phyloP scores from a whole-genome alignment of 2,329 filamentous ascomycete genomes.

The Cordyceps tenuipes region DNA sequence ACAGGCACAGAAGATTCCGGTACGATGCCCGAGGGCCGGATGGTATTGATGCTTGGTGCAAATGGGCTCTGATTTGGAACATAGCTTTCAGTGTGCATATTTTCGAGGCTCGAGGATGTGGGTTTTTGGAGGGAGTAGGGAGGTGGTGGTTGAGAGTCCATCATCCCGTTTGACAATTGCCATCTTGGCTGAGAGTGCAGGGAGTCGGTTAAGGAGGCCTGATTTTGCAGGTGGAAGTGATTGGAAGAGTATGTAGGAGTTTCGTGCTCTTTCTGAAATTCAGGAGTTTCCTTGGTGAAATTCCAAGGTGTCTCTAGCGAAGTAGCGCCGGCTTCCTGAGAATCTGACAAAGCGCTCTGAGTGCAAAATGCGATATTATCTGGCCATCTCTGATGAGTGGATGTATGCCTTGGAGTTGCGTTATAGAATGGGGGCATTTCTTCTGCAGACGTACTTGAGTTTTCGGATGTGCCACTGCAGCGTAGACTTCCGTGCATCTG shows the following conservation, averaged over 20 bases:
- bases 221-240: neutral
- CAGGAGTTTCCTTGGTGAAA: neutral
- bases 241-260: too few relatives aligned
- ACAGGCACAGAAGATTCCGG: neutral
- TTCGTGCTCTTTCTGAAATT: neutral
- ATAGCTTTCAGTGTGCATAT: neutral
- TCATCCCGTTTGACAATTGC: neutral
- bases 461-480: neutral
- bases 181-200: neutral
- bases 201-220: neutral
- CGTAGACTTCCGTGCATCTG: neutral
- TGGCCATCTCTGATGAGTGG: neutral
- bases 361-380: neutral
- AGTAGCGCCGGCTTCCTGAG: neutral
- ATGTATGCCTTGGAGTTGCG: neutral
- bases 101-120: neutral
- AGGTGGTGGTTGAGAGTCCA: neutral
- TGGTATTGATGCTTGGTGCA: neutral
- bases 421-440: neutral
- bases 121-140: neutral
- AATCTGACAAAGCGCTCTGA: neutral
- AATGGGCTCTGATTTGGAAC: neutral
- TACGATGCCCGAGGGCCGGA: neutral
- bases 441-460: neutral
- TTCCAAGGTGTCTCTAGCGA: neutral